Evolutionary conservation across 371 early-diverging fungal genomes (phyloP), one percentile per base, ranked within the genome.

Genomic region (Haplosporangium sp.): DNA sequence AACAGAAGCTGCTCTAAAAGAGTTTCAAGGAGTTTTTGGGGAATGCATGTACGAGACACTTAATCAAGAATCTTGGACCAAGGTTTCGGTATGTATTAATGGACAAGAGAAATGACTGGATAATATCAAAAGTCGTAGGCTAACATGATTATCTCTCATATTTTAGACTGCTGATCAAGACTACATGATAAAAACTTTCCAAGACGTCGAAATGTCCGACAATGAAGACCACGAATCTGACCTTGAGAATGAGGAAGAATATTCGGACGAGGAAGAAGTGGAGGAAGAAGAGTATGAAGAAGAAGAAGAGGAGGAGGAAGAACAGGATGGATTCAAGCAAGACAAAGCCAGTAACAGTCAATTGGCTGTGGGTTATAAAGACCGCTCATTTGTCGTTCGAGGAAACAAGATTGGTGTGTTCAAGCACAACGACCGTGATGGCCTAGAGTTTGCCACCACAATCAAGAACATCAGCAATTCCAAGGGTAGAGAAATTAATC

Each of bases 391-490:
- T 83, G 94, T 96, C n/a, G 90, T 94, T 11, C 93, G 95, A 44
- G 96, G 97, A 37, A 86, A 89, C 81, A 87, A 88, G 50, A 94
- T 97, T 63, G 96, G 96, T 6, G 95, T 97, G 5, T 94, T 95
- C 74, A 88, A 86, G 71, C 92, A 94, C 82, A 87, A 86, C 5
- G 89, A 90, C 47, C 87, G 88, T 61, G 89, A 92, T 72, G 77
- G 83, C 7, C 77, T 97, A 38, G 85, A 91, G 70, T 92, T 91
- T 71, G 70, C 84, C 20, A 90, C 94, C 15, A 88, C 91, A 1
- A 95, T 96, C 78, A 88, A 87, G 58, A 84, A 85, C 50, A 66
- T 93, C 20, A 67, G 69, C 20, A 84, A 85, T 67, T 77, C 82
- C 44, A 83, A 72, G 17, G 88, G 90, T 59, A 73, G 61, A 27